Conservation (phyloP, 2,329 filamentous ascomycete species). For the Penicillium sp. region DNA sequence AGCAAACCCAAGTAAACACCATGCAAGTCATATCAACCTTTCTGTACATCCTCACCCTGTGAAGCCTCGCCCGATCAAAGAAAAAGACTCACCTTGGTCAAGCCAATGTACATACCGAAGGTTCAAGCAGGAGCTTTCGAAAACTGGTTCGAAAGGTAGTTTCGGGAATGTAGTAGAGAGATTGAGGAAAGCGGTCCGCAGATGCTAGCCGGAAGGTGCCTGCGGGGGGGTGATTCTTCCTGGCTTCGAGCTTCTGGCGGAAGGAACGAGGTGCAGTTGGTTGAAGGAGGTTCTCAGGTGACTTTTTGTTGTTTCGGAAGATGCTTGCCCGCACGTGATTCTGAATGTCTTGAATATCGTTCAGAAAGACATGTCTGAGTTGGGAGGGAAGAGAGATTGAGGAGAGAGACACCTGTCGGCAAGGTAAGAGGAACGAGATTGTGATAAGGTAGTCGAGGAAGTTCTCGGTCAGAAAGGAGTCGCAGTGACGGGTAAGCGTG, state of each 20-base stretch:
- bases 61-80: neutral
- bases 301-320: neutral
- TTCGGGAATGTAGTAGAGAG: neutral
- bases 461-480: neutral
- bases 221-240: too few relatives aligned
- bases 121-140: neutral
- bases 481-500: neutral
- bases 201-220: neutral
- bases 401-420: neutral
- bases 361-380: neutral
- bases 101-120: neutral
- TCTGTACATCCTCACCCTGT: neutral
- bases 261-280: neutral
- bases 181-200: neutral
- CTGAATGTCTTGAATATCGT: neutral
- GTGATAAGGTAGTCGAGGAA: neutral
- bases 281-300: neutral
- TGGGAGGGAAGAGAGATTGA: neutral
- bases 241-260: neutral
- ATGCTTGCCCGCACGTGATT: neutral
- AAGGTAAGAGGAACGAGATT: neutral
- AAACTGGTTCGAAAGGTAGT: neutral
- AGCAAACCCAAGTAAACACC: neutral
- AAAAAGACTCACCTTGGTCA: neutral
- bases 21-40: neutral